Base-by-base conservation (phyloP, 441 rosid species). In the Gossypium gossypioides region DNA sequence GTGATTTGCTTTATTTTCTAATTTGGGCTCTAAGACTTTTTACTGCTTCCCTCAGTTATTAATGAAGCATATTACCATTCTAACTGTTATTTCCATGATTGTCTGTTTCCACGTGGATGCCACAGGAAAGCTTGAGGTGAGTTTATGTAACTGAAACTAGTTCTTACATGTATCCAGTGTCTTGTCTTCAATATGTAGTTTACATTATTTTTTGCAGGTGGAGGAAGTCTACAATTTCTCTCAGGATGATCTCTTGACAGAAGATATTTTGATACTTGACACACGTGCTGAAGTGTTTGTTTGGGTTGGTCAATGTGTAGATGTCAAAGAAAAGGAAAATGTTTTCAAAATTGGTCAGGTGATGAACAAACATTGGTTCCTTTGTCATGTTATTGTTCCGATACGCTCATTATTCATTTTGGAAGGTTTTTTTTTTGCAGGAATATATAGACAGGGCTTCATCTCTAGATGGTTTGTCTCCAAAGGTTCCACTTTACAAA, bases 201-300 rank as follows among this genome's bases (percentile, higher is more conserved):
- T 50, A 51, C 62, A 40, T 80, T 66, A 58, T 75, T n/a, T 65
- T 78, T 34, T 69, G 75, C 83, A 92, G 99, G 87, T 90, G 61
- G 96, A 93, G 81, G 99, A 96, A 84, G 85, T 96, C 63, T 75
- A 88, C 86, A 91, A 90, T 88, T 93, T 91, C 64, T 75, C 85
- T 73, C 99, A 96, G 82, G 99, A 96, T 80, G 99, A 96, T 72
- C 86, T 96, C 52, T 85, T 96, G 89, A 84, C 97, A 0, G 98
- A 96, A 84, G 98, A 96, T 82, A 78, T 89, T 62, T 79, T 92
- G 82, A 81, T 96, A 66, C 97, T 96, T 25, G 99, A 96, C 81
- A 91, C 97, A 3, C 93, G 85, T 81, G 92, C 95, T 75, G 99
- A 93, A 79, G 96, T 93, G 74, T 93, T 93, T 84, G 87, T 93